A percentile compares a stretch with the other conserved stretches of the same genome.
Evolutionary conservation across 306 rosid genomes (phyloP).

Genomic region (Purshia tridentata): DNA sequence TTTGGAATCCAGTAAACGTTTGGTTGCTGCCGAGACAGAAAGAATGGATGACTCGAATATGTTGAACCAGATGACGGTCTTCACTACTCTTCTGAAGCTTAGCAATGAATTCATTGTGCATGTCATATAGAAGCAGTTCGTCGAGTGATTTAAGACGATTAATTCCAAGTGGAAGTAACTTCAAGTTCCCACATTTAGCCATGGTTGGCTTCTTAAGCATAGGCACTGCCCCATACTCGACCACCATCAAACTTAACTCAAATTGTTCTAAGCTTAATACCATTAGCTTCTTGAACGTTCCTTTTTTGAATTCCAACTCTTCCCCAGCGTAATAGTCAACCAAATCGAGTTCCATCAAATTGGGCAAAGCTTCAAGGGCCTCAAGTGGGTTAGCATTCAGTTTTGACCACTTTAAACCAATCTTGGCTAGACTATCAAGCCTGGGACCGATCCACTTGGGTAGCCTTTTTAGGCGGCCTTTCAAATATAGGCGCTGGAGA

Average conservation of each 20-base stretch:
- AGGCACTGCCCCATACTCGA: slow-evolving; percentile 6
- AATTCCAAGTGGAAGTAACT: slow-evolving; percentile 4
- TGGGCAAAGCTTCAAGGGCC: slow-evolving; percentile 2
- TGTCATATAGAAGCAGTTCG: slow-evolving; percentile 4
- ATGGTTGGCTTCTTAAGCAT: slow-evolving; percentile 23
- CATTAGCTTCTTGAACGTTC: slow-evolving; percentile 16
- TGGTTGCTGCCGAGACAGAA: neutral
- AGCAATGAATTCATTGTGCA: neutral
- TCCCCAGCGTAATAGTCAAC: neutral
- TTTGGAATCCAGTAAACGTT: neutral
- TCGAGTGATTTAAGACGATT: neutral
- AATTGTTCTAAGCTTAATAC: slow-evolving; percentile 7
- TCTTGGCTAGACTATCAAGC: neutral
- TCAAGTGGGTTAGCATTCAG: neutral
- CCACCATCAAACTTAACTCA: neutral
- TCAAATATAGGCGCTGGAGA: slow-evolving; percentile 4
- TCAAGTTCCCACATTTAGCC: slow-evolving; percentile 1
- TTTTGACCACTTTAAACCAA: slow-evolving; percentile 10
- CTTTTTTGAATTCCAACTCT: neutral
- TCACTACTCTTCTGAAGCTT: neutral
- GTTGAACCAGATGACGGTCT: neutral
- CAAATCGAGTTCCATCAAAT: slow-evolving; percentile 11
- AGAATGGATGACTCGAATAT: slow-evolving; percentile 1
- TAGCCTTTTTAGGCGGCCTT: neutral
- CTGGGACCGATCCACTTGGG: neutral